Evolutionary conservation across 1,284 basidiomycete species (phyloP), one percentile per base, ranked within the genome.

Genomic region (Sporisorium graminicola): DNA sequence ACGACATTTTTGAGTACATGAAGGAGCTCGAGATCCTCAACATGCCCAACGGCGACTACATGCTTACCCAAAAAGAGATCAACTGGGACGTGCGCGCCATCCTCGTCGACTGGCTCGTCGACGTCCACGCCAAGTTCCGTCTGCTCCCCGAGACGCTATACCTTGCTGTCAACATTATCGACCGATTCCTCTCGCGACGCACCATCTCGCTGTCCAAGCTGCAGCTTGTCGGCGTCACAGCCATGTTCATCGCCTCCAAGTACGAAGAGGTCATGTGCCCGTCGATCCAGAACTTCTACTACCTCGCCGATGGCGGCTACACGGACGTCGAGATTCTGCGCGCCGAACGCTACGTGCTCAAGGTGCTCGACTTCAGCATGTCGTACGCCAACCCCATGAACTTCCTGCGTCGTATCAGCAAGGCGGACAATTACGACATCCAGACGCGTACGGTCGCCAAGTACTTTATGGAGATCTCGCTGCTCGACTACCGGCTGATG

Each of bases 181-280:
- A 99, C 87, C 94, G 96, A 57, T 98, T 99, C 90, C 90, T 98
- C 27, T 95, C 94, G 3, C 89, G 91, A 1, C 92, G 95, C 8
- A 91, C 93, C 52, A 93, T 98, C 53, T 95, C 94, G 7, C 90
- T 98, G 20, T 91, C 92, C 80, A 97, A 98, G 86, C 90, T 98
- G 44, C 96, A 98, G 86, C 91, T 98, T 20, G 95, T 98, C 58
- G 96, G 97, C 66, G 89, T 98, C 68, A 94, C 95, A 6, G 93
- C 93, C 81, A 90, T 99, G 86, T 96, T 98, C 87, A 89, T 99
- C 74, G 91, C 96, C 0, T 91, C 94, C 53, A 99, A 99, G 87
- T 94, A 95, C 77, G 96, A 99, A 86, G 96, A 99, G 87, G 93
- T 97, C 72, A 90, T 98, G 65, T 92, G 94, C 33, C 96, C 96